These are phyloP conservation scores for Neofusicoccum ribis DNA, from an alignment of 2,329 filamentous ascomycete species.

Conservation along the genomic window DNA sequence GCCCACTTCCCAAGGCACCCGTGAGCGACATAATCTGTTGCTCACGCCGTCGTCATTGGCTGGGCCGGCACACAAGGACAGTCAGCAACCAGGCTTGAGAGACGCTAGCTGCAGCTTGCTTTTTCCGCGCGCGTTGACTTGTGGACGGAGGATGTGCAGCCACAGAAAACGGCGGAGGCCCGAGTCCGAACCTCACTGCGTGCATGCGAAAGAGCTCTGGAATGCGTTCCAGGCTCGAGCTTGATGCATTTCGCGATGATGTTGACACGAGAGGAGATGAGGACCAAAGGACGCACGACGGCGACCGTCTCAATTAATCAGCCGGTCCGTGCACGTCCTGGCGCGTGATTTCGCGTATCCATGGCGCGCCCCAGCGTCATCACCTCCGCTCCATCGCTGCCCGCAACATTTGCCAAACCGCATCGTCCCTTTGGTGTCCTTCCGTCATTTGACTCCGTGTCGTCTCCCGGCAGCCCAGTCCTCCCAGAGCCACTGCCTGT, in stretches of 20 bases:
- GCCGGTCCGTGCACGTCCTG: neutral
- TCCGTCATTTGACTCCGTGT: neutral
- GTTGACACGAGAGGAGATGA: neutral
- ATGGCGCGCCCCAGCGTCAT: conserved; percentile 6
- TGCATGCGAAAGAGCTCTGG: too few relatives aligned
- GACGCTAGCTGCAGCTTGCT: too few relatives aligned
- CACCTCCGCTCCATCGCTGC: neutral
- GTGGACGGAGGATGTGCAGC: too few relatives aligned
- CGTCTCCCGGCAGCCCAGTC: neutral
- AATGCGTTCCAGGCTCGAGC: too few relatives aligned
- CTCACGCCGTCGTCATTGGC: too few relatives aligned
- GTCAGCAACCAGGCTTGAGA: too few relatives aligned
- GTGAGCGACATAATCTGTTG: too few relatives aligned
- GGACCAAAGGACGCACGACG: neutral
- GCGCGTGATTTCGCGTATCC: conserved; percentile 13
- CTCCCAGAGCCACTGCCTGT: neutral
- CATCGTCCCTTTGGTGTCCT: neutral
- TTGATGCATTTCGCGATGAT: neutral
- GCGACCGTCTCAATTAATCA: neutral
- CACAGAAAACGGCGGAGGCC: too few relatives aligned
- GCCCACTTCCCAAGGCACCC: too few relatives aligned
- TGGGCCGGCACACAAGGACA: too few relatives aligned
- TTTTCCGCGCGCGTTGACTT: too few relatives aligned
- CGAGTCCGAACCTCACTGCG: too few relatives aligned
- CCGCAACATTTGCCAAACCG: neutral